Conservation (phyloP, 768 basidiomycete species). For the Leccinum pellstonianum region DNA sequence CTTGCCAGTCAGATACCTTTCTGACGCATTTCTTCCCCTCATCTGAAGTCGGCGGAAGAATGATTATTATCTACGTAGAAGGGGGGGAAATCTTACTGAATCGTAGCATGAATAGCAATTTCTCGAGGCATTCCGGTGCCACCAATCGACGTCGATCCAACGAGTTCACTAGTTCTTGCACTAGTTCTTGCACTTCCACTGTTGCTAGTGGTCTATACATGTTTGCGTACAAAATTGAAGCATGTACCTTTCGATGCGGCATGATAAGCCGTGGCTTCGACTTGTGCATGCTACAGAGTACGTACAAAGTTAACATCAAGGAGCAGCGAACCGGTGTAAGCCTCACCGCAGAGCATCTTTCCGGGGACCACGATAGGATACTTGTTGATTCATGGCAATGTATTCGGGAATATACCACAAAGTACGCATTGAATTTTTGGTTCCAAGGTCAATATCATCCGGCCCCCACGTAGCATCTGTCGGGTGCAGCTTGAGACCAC, state of each 20-base stretch:
- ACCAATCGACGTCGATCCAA: slow-evolving; percentile 3
- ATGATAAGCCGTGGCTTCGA: slow-evolving; percentile 12
- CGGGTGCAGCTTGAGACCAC: slow-evolving; percentile 10
- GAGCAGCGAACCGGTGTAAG: too few species aligned
- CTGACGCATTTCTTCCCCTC: slow-evolving; percentile 13
- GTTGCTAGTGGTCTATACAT: neutral
- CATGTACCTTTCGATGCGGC: neutral
- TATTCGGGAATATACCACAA: too few species aligned
- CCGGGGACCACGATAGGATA: too few species aligned
- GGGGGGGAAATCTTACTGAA: neutral
- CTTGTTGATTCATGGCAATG: too few species aligned
- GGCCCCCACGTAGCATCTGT: slow-evolving; percentile 2
- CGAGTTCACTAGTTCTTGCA: neutral
- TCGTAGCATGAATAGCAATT: slow-evolving; percentile 14
- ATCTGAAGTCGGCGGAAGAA: slow-evolving; percentile 3
- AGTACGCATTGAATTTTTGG: too few species aligned
- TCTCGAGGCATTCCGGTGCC: slow-evolving; percentile 12
- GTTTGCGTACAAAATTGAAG: neutral
- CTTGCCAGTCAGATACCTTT: too few species aligned
- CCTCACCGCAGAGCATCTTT: too few species aligned
- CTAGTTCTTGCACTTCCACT: slow-evolving; percentile 1
- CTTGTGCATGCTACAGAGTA: slow-evolving; percentile 4
- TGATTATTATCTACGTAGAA: neutral
- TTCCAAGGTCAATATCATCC: too few species aligned
- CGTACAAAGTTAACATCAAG: neutral